Percentiles rank a stretch among this genome's conserved stretches.
phyloP scores from a whole-genome alignment of 2,329 filamentous ascomycete genomes.

The Samsoniella hepiali region DNA sequence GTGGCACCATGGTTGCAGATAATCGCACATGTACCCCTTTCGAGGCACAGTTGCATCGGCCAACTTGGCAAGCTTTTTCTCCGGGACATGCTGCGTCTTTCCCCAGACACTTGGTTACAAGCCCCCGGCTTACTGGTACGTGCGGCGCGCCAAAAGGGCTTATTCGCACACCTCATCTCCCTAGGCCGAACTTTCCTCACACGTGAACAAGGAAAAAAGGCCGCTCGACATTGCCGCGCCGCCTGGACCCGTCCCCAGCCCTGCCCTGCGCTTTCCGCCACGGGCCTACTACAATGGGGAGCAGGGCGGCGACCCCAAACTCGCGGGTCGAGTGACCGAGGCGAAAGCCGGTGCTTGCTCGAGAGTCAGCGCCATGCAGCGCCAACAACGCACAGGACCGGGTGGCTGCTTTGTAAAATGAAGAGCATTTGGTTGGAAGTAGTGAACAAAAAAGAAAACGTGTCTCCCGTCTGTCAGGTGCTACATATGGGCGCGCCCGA shows the following conservation, averaged over 20 bases:
- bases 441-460: neutral
- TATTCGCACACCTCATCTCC: neutral
- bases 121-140: neutral
- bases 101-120: neutral
- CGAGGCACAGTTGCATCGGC: no score
- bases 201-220: neutral
- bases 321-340: constrained; percentile 4
- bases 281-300: neutral
- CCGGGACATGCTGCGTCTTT: no score
- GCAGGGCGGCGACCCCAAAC: neutral
- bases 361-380: neutral
- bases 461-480: neutral
- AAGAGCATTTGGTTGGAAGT: neutral
- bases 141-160: neutral
- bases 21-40: no score
- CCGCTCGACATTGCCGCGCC: neutral
- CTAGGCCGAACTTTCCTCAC: neutral
- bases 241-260: neutral
- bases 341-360: neutral
- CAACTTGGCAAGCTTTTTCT: no score
- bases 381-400: neutral
- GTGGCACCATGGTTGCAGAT: neutral
- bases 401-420: neutral
- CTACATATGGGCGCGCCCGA: no score
- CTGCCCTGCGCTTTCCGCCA: neutral